phyloP scores from a whole-genome alignment of 2,329 filamentous ascomycete genomes.

The Xylariaceae sp. region DNA sequence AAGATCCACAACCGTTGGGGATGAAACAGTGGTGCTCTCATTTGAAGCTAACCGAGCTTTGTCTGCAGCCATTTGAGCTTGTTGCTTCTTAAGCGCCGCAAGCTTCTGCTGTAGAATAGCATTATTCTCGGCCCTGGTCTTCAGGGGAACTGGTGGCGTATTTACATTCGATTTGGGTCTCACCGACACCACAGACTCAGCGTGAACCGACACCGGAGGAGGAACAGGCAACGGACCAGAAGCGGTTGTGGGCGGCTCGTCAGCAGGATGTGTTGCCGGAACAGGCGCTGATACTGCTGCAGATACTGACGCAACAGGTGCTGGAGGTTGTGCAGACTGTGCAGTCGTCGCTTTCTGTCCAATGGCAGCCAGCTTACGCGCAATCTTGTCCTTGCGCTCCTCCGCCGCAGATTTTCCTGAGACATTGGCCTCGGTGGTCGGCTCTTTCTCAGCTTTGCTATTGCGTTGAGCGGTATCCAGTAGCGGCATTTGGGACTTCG shows the following conservation, averaged over 20 bases:
- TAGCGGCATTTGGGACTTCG: conserved; percentile 8
- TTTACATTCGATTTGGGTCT: conserved; percentile 6
- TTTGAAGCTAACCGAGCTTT: conserved; percentile 22
- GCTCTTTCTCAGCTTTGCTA: conserved; percentile 6
- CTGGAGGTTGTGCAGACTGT: conserved; percentile 23
- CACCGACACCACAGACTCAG: not conserved
- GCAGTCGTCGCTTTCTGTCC: conserved; percentile 28
- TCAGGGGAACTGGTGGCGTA: conserved; percentile 38
- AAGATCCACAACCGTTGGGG: conserved; percentile 5
- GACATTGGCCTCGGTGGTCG: conserved; percentile 15
- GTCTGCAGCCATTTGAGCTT: conserved; percentile 28
- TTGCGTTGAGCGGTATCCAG: conserved; percentile 1
- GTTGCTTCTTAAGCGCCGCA: conserved; percentile 60
- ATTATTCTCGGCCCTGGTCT: conserved; percentile 59
- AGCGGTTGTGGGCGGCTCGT: not conserved
- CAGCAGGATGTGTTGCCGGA: conserved; percentile 10
- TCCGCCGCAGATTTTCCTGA: conserved; percentile 30
- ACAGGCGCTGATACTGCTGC: conserved; percentile 4
- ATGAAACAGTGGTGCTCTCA: conserved; percentile 11
- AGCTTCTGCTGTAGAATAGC: conserved; percentile 70
- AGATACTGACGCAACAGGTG: conserved; percentile 8
- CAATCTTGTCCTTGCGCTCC: conserved; percentile 35
- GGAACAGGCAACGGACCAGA: conserved; percentile 1
- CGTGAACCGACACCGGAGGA: not conserved
- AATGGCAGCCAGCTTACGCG: conserved; percentile 33